Percentiles rank a stretch among this genome's conserved stretches.
phyloP scores from a whole-genome alignment of 768 basidiomycete genomes.

The Pholiota conissans region DNA sequence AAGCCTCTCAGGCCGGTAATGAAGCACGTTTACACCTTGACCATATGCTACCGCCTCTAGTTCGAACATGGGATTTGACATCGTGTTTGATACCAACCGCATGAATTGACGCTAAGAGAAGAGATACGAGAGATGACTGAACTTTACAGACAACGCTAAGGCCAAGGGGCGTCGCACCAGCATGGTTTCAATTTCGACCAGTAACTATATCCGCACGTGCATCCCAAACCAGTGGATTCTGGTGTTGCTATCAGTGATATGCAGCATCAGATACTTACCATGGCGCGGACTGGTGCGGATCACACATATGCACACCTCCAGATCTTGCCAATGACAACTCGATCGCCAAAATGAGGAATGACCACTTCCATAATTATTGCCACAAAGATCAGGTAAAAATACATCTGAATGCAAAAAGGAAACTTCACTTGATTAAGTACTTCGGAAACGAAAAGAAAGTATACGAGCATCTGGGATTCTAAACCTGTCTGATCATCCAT shows the following conservation, averaged over 20 bases:
- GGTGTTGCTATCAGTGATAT: too few relatives aligned
- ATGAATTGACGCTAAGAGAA: background rate
- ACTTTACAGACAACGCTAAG: background rate
- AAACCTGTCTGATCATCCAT: conserved; percentile 16
- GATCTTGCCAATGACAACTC: too few relatives aligned
- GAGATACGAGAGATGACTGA: background rate
- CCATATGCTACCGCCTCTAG: conserved; percentile 22
- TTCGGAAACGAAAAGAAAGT: background rate
- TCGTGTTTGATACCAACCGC: conserved; percentile 2
- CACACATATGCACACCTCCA: too few relatives aligned
- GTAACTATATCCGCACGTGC: background rate
- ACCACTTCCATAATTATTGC: conserved; percentile 21
- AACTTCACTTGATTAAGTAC: conserved; percentile 5
- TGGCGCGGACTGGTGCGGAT: too few relatives aligned
- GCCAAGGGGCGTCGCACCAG: background rate
- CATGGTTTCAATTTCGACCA: background rate
- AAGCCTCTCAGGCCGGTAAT: background rate
- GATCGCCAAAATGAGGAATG: conserved; percentile 11
- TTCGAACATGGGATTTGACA: conserved; percentile 1
- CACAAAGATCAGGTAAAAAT: conserved; percentile 20
- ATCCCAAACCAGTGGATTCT: too few relatives aligned
- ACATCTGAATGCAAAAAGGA: conserved; percentile 19
- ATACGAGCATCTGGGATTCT: background rate
- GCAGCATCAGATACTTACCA: too few relatives aligned
- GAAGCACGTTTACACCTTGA: conserved; percentile 22